Conservation (phyloP, 345 rosid genomes). For the Sisymbrium altissimum region DNA sequence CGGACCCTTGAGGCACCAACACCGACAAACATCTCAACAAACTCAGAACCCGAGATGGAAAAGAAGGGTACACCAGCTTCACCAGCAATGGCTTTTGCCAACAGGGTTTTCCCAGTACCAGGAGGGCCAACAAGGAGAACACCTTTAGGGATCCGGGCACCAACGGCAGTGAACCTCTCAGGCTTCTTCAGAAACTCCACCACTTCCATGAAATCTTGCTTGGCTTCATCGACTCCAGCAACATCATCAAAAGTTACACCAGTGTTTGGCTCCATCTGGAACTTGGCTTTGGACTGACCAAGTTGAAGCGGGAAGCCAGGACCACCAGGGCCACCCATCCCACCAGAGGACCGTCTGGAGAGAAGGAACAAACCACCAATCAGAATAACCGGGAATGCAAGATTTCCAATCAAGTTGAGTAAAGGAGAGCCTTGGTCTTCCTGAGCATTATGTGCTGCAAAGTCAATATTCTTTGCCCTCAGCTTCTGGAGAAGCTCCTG, state of each 20-base stretch:
- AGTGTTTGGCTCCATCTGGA: conserved; percentile 97
- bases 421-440: conserved; percentile 85
- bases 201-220: conserved; percentile 98
- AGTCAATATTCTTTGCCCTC: conserved; percentile 90
- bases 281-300: conserved; percentile 96
- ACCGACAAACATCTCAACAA: conserved; percentile 99
- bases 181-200: conserved; percentile 98
- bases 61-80: conserved; percentile 99
- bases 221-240: conserved; percentile 98
- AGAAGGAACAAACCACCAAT: conserved; percentile 92
- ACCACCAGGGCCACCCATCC: conserved; percentile 99
- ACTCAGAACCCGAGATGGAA: conserved; percentile 90
- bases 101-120: conserved; percentile 93
- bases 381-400: conserved; percentile 82
- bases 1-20: conserved; percentile 96
- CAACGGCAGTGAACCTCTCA: conserved; percentile 93
- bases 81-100: conserved; percentile 98
- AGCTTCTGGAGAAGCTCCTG: conserved; percentile 96
- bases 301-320: conserved; percentile 76
- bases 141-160: conserved; percentile 93
- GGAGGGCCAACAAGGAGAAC: conserved; percentile 98
- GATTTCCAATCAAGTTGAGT: conserved; percentile 85
- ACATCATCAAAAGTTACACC: conserved; percentile 98
- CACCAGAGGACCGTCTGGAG: conserved; percentile 92
- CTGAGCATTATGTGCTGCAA: conserved; percentile 92